Evolutionary conservation across 2,329 filamentous ascomycete species (phyloP), one percentile per base, ranked within the genome.

Genomic region (Xylariaceae sp.): DNA sequence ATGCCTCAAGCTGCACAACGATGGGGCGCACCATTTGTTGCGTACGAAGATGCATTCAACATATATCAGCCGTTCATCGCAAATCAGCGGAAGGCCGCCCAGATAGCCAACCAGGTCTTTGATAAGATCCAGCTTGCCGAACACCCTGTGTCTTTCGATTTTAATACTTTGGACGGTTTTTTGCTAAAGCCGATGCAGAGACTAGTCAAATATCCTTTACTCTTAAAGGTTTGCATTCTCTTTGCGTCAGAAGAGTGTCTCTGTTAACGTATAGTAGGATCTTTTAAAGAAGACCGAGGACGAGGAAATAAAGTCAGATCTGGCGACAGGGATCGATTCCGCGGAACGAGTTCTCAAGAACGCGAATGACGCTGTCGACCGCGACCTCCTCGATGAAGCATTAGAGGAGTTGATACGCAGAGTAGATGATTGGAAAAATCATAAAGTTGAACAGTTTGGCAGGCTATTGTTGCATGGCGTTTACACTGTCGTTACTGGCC

Each of bases 11-110:
- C 82, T 3, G 81, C 85, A 59, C 95, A 99, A 72, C 89, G 93
- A 71, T 99, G 95, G 95, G 95, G 95, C n/a, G 82, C 86, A n/a
- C 85, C 96, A 0, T 98, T 98, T 70, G 83, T 89, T 14, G 80
- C 87, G 14, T 92, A 93, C 70, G 91, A 95, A 71, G 90, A 95
- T 56, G 85, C 87, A 0, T 97, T 99, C 73, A 86, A 89, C 60
- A 93, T 96, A 57, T 99, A 99, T 72, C 91, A 96, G 68, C 93
- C 93, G 1, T 99, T 98, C 68, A 98, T 98, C 65, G 91, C 95
- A 32, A 99, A 99, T 70, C 93, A 97, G 76, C 87, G 91, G 64
- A 93, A 91, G 70, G 96, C 93, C 56, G 92, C 93, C 50, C 84
- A 89, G 64, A 84, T 90, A n/a, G 93, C 92, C 14, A 87, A 90